Conservation (phyloP, 2,329 filamentous ascomycete genomes). For the Coniochaeta pulveracea region DNA sequence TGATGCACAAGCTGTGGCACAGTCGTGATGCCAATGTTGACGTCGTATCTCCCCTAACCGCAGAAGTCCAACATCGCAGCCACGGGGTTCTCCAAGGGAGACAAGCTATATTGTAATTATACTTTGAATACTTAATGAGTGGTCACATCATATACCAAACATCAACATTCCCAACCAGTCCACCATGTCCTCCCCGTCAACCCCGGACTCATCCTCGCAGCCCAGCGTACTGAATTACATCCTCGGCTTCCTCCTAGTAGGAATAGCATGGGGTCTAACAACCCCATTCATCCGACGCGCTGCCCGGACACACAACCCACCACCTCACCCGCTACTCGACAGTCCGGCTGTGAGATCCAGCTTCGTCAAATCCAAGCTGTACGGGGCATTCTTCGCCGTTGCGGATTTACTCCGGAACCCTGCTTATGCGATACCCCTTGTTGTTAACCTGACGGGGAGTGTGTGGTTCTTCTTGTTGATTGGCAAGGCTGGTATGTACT, state of each 20-base stretch:
- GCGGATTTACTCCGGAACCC: conserved; percentile 70
- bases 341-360: conserved; percentile 39
- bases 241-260: conserved; percentile 80
- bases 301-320: conserved; percentile 61
- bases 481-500: conserved; percentile 78
- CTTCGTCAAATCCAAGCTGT: conserved; percentile 50
- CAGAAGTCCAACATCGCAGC: conserved; percentile 50
- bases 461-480: conserved; percentile 96
- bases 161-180: not conserved
- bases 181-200: conserved; percentile 6
- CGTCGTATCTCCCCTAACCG: too few relatives aligned
- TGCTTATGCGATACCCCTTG: conserved; percentile 70
- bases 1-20: too few relatives aligned
- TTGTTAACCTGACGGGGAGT: conserved; percentile 84
- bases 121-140: not conserved
- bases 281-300: conserved; percentile 86
- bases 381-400: conserved; percentile 61
- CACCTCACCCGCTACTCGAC: conserved; percentile 43
- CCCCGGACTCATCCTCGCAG: conserved; percentile 11
- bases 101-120: conserved; percentile 28
- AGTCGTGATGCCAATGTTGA: too few relatives aligned
- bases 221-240: conserved; percentile 67
- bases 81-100: conserved; percentile 38
- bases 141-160: not conserved
- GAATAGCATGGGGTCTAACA: conserved; percentile 85